Conservation (phyloP, 2,329 filamentous ascomycete species). For the Aureobasidium melanogenum region DNA sequence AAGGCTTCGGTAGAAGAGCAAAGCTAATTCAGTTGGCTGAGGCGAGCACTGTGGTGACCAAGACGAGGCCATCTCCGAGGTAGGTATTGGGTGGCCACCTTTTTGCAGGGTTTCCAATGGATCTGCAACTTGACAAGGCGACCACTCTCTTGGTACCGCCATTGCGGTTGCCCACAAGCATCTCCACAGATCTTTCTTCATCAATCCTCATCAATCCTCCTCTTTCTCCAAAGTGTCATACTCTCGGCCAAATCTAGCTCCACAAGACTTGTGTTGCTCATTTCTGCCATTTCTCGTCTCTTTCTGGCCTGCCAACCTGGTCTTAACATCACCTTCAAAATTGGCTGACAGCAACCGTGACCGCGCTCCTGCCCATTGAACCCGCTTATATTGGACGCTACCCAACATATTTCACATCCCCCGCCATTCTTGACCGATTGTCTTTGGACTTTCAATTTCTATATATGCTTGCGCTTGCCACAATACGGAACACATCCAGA, state of each 20-base stretch:
- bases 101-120: not conserved
- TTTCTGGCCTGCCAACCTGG: not conserved
- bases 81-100: conserved; percentile 5
- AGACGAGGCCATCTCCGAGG: not conserved
- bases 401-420: not conserved
- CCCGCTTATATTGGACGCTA: not conserved
- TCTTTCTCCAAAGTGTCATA: not conserved
- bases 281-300: not conserved
- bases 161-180: not conserved
- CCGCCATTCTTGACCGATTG: not conserved
- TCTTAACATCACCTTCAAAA: not conserved
- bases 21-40: not conserved
- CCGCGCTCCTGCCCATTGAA: not conserved
- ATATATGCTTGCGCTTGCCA: not conserved
- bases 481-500: not conserved
- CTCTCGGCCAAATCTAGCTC: not conserved
- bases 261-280: not conserved
- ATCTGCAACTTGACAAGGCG: conserved; percentile 3
- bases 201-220: not conserved
- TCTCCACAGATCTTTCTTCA: conserved; percentile 2
- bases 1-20: not conserved
- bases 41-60: not conserved
- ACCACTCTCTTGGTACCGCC: not conserved
- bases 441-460: not conserved
- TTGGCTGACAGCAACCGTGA: conserved; percentile 3